These are phyloP conservation scores for Coemansia sp. DNA, from an alignment of 192 early-diverging fungal species.

Conservation along the genomic window DNA sequence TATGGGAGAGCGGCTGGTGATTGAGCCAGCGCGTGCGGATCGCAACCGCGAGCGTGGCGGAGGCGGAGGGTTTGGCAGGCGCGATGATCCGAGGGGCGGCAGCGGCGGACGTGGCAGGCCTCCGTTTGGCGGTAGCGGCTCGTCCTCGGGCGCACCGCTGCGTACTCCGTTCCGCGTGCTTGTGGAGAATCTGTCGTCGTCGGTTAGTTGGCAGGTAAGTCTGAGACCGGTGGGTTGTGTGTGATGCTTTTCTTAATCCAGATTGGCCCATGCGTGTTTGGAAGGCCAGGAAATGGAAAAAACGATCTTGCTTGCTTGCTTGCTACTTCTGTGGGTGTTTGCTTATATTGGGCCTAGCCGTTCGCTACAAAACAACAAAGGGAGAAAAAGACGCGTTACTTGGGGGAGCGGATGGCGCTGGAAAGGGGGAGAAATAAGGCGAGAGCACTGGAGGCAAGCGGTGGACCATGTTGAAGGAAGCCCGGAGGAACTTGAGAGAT, in stretches of 20 bases:
- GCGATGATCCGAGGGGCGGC: constrained; percentile 30
- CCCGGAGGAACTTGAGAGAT: too few species aligned
- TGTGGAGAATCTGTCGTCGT: constrained; percentile 78
- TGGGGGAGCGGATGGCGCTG: too few species aligned
- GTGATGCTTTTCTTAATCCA: not conserved
- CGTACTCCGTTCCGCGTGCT: constrained; percentile 69
- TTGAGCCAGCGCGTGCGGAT: constrained; percentile 76
- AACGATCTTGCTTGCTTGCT: too few species aligned
- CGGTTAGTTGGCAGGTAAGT: constrained; percentile 78
- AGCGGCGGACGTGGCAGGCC: constrained; percentile 20
- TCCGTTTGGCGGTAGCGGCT: constrained; percentile 43
- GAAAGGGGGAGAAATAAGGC: too few species aligned
- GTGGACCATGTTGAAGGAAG: too few species aligned
- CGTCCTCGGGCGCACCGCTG: constrained; percentile 40
- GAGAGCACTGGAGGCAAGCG: too few species aligned
- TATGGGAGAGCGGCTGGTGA: constrained; percentile 80
- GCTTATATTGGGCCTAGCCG: too few species aligned
- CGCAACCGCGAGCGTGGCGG: constrained; percentile 54
- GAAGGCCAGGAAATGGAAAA: too few species aligned
- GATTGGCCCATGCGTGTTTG: too few species aligned
- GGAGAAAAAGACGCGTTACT: too few species aligned
- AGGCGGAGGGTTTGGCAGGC: constrained; percentile 40
- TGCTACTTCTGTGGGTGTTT: too few species aligned
- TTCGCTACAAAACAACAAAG: too few species aligned
- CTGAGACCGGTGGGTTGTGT: not conserved